Conservation (phyloP, 108 stramenopile genomes). For the Fistulifera pelliculosa region DNA sequence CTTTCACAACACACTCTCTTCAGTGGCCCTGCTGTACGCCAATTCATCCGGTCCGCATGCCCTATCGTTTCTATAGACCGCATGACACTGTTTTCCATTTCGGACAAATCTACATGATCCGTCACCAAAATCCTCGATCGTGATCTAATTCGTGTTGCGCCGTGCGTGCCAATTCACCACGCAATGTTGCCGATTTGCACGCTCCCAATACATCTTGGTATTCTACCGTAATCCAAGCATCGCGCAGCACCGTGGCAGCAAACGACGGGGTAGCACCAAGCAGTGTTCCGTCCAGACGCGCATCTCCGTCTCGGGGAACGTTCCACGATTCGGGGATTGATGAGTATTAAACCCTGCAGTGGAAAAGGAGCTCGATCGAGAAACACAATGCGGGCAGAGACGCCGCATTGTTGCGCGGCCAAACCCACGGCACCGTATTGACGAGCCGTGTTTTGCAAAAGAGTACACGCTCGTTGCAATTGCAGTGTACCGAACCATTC, state of each 20-base stretch:
- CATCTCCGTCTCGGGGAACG: slow-evolving; percentile 63
- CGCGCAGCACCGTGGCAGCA: slow-evolving; percentile 60
- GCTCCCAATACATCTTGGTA: slow-evolving; percentile 23
- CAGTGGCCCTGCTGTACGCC: slow-evolving; percentile 18
- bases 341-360: slow-evolving; percentile 29
- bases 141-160: slow-evolving; percentile 84
- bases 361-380: slow-evolving; percentile 10
- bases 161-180: slow-evolving; percentile 50
- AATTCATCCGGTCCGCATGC: slow-evolving; percentile 30
- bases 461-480: slow-evolving; percentile 22
- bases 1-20: not conserved
- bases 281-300: slow-evolving; percentile 70
- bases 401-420: slow-evolving; percentile 82
- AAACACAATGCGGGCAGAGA: slow-evolving; percentile 59
- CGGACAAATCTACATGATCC: slow-evolving; percentile 68
- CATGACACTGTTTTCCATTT: slow-evolving; percentile 50
- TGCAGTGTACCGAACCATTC: slow-evolving; percentile 7
- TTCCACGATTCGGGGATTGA: slow-evolving; percentile 64
- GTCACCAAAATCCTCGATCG: slow-evolving; percentile 67
- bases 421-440: slow-evolving; percentile 62
- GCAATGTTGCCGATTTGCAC: not conserved
- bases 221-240: slow-evolving; percentile 53
- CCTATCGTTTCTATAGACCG: slow-evolving; percentile 32
- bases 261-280: slow-evolving; percentile 75
- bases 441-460: slow-evolving; percentile 46